Evolutionary conservation across 148 eudicot genomes (phyloP).

Genomic region (Chenopodium album): DNA sequence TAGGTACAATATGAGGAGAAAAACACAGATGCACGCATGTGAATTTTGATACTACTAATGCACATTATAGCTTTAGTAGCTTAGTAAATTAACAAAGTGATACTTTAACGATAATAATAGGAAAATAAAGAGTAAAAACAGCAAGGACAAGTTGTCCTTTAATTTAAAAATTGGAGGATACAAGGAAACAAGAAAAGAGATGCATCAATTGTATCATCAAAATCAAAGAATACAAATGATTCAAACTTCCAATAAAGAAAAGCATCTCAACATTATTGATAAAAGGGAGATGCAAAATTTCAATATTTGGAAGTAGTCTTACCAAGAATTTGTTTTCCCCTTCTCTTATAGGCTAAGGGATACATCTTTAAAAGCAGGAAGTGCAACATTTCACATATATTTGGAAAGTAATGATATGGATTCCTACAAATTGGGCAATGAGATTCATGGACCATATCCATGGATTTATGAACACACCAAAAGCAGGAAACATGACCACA

Average conservation of each 20-base stretch:
- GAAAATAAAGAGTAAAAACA: too few relatives aligned
- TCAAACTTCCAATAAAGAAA: neutral
- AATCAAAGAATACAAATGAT: neutral
- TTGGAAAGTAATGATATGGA: slow-evolving; percentile 71
- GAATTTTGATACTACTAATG: neutral
- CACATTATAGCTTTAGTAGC: neutral
- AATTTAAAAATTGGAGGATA: neutral
- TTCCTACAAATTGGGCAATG: slow-evolving; percentile 74
- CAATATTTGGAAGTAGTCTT: slow-evolving; percentile 10
- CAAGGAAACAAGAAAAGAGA: neutral
- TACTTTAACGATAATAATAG: too few relatives aligned
- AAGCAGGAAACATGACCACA: slow-evolving; percentile 88
- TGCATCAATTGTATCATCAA: neutral
- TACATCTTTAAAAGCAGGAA: slow-evolving; percentile 66
- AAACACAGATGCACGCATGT: neutral
- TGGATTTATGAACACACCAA: slow-evolving; percentile 74
- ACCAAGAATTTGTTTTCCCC: slow-evolving; percentile 72
- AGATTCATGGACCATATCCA: slow-evolving; percentile 49
- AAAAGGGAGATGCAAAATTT: slow-evolving; percentile 2
- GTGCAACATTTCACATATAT: slow-evolving; percentile 67
- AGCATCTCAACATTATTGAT: neutral
- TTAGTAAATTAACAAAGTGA: neutral
- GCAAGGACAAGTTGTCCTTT: too few relatives aligned
- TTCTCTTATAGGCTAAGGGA: slow-evolving; percentile 59
- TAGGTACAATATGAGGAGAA: neutral